Conservation (phyloP, 805 yeast genomes). For the Candida hispaniensis region DNA sequence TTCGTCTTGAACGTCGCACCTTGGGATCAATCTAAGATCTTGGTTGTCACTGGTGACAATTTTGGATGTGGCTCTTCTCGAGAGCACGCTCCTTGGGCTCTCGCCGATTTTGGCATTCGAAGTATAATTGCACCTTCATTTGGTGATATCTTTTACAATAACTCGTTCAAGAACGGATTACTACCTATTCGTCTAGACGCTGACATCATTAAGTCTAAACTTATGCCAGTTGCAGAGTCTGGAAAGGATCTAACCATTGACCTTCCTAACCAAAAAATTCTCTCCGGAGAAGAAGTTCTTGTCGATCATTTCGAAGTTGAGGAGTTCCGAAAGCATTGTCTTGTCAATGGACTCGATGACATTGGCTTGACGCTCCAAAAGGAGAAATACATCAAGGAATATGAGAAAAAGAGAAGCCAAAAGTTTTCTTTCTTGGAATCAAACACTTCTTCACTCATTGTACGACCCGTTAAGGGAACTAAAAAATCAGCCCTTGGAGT, state of each 20-base stretch:
- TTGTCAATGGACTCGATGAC: slow-evolving; percentile 91
- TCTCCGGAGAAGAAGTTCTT: slow-evolving; percentile 56
- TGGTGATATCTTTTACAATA: slow-evolving; percentile 96
- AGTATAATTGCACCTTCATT: slow-evolving; percentile 95
- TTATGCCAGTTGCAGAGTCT: slow-evolving; percentile 68
- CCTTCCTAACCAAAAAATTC: slow-evolving; percentile 74
- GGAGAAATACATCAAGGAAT: slow-evolving; percentile 62
- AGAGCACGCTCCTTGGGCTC: slow-evolving; percentile 99
- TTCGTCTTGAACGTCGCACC: slow-evolving; percentile 82
- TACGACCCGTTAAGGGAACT: slow-evolving; percentile 37
- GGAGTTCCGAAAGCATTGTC: slow-evolving; percentile 86
- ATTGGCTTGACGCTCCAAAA: slow-evolving; percentile 91
- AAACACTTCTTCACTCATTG: slow-evolving; percentile 51
- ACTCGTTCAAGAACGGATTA: slow-evolving; percentile 92
- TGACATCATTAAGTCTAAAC: slow-evolving; percentile 55
- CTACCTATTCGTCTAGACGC: slow-evolving; percentile 87
- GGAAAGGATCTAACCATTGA: slow-evolving; percentile 70
- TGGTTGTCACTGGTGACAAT: slow-evolving; percentile 90
- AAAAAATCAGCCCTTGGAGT: slow-evolving; percentile 17
- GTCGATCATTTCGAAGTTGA: slow-evolving; percentile 82
- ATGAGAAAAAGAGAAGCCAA: slow-evolving; percentile 65
- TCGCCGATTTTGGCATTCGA: slow-evolving; percentile 93
- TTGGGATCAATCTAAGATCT: slow-evolving; percentile 65
- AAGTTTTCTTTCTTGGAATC: slow-evolving; percentile 89
- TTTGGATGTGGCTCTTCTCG: slow-evolving; percentile 99